Evolutionary conservation across 2,329 filamentous ascomycete genomes (phyloP).

Genomic region (Arachnomyces sp.): DNA sequence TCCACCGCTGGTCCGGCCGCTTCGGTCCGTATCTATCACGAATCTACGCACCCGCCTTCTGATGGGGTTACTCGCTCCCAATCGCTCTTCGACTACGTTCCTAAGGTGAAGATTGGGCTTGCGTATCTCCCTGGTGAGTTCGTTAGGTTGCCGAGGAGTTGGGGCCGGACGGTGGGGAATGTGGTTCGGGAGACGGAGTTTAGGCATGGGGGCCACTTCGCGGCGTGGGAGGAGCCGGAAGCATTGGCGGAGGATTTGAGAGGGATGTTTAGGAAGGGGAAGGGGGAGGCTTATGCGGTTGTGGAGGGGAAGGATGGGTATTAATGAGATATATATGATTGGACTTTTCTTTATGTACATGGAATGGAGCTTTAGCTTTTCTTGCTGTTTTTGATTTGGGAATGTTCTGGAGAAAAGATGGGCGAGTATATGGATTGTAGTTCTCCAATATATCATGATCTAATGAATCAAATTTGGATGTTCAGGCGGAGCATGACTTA

Average conservation of each 20-base stretch:
- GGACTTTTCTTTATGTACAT: too few species aligned
- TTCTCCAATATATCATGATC: too few species aligned
- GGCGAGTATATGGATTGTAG: too few species aligned
- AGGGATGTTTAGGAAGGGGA: slow-evolving; percentile 39
- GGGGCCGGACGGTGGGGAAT: slow-evolving; percentile 44
- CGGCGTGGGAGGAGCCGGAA: slow-evolving; percentile 45
- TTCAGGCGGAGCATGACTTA: too few species aligned
- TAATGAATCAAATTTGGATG: too few species aligned
- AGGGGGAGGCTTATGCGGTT: slow-evolving; percentile 28
- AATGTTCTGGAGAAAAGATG: too few species aligned
- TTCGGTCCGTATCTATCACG: slow-evolving; percentile 65
- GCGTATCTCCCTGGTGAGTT: slow-evolving; percentile 47
- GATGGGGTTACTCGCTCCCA: slow-evolving; percentile 14
- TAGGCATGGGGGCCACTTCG: slow-evolving; percentile 46
- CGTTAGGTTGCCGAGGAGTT: slow-evolving; percentile 41
- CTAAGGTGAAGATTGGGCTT: slow-evolving; percentile 46
- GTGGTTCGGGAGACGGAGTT: slow-evolving; percentile 44
- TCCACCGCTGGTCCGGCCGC: slow-evolving; percentile 62
- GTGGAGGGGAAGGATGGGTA: slow-evolving; percentile 31
- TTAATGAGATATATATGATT: background rate
- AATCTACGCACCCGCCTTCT: slow-evolving; percentile 41
- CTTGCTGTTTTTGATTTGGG: too few species aligned
- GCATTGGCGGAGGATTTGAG: slow-evolving; percentile 39
- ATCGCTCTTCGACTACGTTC: slow-evolving; percentile 35
- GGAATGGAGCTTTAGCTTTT: too few species aligned